Evolutionary conservation across 192 early-diverging fungal species (phyloP), one percentile per base, ranked within the genome.

Genomic region (Linnemannia schmuckeri): DNA sequence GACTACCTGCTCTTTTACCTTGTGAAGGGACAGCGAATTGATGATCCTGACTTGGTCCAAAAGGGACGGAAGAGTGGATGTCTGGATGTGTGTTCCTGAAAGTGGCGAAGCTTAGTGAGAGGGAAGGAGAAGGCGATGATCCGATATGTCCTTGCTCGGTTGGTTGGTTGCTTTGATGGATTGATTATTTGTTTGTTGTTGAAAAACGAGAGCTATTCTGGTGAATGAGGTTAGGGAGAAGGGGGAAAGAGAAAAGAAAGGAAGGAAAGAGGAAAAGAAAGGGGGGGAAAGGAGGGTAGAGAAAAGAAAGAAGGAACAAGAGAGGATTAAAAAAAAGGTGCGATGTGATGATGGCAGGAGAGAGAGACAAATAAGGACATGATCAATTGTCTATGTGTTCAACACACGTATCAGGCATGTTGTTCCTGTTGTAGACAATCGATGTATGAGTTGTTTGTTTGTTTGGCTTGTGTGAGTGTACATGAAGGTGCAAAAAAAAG

Each of bases 291-390:
- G 18, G 13, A 17, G 15, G 12, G 12, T 5, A 20, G 40, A 13
- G 69, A 3, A 46, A 46, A 13, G 44, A 2, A 46, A 46, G 18
- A 17, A 69, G 33, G 27, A 15, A 3, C 0, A 70, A 37, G 33
- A 12, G 38, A 37, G 38, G 49, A 52, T 20, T n/a, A n/a, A n/a
- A 49, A 49, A 37, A 20, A 41, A 13, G 70, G 10, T 71, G 35
- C 9, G 20, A 71, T 35, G 20, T 22, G 38, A 41, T 49, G 17
- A 49, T 52, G 49, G 20, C 49, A 52, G 49, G 49, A 71, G 40
- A 42, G 42, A 73, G 42, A 52, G 72, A 44, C 40, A 49, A 74
- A 47, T 44, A 74, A 74, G 44, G 72, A 47, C 22, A 74, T n/a
- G 22, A 74, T 46, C 33, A 24, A 27, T n/a, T 30, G 20, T 55